A percentile compares a stretch with the other conserved stretches of the same genome.
Conservation (phyloP, 352 stramenopile species). For the Phytophthora ohioensis region DNA sequence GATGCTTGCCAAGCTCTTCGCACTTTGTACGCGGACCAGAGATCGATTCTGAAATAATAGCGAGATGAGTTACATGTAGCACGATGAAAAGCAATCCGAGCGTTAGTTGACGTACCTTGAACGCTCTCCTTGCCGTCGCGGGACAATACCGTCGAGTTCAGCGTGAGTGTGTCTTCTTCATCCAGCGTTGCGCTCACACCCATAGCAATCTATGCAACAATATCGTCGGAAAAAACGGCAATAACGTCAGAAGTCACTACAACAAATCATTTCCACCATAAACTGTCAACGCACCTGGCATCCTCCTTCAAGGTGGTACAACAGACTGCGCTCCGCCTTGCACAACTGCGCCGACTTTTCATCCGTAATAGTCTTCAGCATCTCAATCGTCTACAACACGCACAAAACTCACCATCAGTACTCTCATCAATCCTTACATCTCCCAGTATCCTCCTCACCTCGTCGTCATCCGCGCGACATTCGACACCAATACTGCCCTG, state of each 20-base stretch:
- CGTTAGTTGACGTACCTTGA: constrained; percentile 41
- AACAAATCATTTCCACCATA: neutral
- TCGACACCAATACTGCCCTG: constrained; percentile 91
- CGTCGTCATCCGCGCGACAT: constrained; percentile 70
- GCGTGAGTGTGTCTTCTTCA: constrained; percentile 68
- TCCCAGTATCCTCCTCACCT: constrained; percentile 39
- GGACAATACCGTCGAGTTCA: constrained; percentile 78
- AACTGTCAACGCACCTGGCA: constrained; percentile 65
- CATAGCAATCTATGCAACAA: constrained; percentile 72
- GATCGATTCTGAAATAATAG: constrained; percentile 45
- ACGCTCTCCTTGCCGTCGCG: constrained; percentile 74
- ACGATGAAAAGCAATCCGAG: neutral
- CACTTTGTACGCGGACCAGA: constrained; percentile 63
- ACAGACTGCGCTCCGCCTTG: constrained; percentile 82
- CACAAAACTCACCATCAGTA: neutral
- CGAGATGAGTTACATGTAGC: neutral
- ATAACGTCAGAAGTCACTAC: constrained; percentile 17
- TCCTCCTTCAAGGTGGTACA: constrained; percentile 85
- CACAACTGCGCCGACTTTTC: constrained; percentile 82
- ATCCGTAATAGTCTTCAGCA: constrained; percentile 83
- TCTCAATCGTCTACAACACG: constrained; percentile 62
- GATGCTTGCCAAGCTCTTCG: constrained; percentile 67
- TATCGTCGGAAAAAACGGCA: neutral
- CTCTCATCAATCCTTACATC: constrained; percentile 9
- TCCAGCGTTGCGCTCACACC: constrained; percentile 78